Percentiles rank a stretch among this genome's conserved stretches.
phyloP scores from a whole-genome alignment of 345 rosid species.

The Ailanthus altissimus region DNA sequence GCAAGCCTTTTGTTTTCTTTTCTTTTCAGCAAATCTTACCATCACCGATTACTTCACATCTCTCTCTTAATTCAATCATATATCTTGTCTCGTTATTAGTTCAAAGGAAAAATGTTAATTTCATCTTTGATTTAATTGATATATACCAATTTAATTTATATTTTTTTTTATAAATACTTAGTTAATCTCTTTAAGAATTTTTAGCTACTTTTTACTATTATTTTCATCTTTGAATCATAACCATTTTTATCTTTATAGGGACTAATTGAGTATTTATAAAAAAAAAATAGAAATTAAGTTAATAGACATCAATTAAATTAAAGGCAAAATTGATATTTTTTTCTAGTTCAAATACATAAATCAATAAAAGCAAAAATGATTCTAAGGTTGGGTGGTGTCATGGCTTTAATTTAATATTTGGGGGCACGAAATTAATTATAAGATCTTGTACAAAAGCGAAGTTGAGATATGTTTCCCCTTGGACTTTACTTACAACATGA shows the following conservation, averaged over 20 bases:
- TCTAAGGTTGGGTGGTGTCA: slow-evolving; percentile 9
- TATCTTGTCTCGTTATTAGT: not conserved
- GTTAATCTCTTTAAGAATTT: no score
- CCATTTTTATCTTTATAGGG: no score
- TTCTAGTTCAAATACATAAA: not conserved
- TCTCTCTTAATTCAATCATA: not conserved
- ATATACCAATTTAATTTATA: no score
- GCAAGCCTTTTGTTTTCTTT: slow-evolving; percentile 6
- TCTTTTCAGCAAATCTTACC: slow-evolving; percentile 9
- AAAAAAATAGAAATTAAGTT: no score
- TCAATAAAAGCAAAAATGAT: not conserved
- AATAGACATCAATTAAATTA: no score
- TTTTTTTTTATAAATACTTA: no score
- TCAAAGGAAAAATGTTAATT: no score
- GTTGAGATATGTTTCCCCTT: slow-evolving; percentile 25
- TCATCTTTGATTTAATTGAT: no score
- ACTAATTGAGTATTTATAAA: no score
- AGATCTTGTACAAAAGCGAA: slow-evolving; percentile 33
- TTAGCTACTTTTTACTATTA: no score
- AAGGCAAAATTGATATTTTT: no score
- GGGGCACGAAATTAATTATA: slow-evolving; percentile 14
- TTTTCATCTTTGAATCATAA: no score
- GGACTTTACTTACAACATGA: slow-evolving; percentile 24
- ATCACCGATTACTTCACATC: slow-evolving; percentile 11
- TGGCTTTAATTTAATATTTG: slow-evolving; percentile 15